phyloP scores from a whole-genome alignment of 805 yeast species.

The Tanozyma kutaoensis region DNA sequence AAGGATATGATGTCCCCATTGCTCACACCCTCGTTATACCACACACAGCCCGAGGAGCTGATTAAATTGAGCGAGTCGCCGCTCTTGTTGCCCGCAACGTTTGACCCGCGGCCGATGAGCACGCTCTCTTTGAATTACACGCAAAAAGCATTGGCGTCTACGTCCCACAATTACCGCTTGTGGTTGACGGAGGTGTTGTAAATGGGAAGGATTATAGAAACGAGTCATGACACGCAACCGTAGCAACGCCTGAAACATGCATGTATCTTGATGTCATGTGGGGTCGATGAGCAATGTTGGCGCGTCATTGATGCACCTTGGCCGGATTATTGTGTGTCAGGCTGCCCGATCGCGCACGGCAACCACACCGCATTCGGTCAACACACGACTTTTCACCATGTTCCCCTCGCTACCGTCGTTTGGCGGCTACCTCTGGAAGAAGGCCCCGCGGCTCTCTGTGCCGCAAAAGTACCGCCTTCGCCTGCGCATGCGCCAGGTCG shows the following conservation, averaged over 20 bases:
- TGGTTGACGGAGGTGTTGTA: slow-evolving; percentile 19
- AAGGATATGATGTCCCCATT: slow-evolving; percentile 20
- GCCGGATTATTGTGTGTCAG: no score
- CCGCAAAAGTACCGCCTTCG: slow-evolving; percentile 79
- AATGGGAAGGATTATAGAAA: not conserved
- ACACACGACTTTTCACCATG: slow-evolving; percentile 28
- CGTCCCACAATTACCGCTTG: slow-evolving; percentile 24
- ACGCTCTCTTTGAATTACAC: slow-evolving; percentile 21
- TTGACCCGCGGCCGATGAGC: slow-evolving; percentile 8
- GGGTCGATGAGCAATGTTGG: no score
- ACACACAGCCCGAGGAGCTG: slow-evolving; percentile 2
- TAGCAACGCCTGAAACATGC: no score
- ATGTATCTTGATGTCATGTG: no score
- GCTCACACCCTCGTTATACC: slow-evolving; percentile 22
- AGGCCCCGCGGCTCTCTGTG: slow-evolving; percentile 43
- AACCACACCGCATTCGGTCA: not conserved
- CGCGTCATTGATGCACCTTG: no score
- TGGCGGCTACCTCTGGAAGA: slow-evolving; percentile 64
- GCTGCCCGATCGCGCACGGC: not conserved
- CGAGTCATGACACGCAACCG: no score
- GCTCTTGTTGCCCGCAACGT: slow-evolving; percentile 9
- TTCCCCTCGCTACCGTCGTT: slow-evolving; percentile 39
- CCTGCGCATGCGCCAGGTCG: slow-evolving; percentile 71
- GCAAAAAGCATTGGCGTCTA: slow-evolving; percentile 9
- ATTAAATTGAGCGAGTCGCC: slow-evolving; percentile 10